Evolutionary conservation across 352 stramenopile species (phyloP).

Genomic region (Phytophthora lateralis): DNA sequence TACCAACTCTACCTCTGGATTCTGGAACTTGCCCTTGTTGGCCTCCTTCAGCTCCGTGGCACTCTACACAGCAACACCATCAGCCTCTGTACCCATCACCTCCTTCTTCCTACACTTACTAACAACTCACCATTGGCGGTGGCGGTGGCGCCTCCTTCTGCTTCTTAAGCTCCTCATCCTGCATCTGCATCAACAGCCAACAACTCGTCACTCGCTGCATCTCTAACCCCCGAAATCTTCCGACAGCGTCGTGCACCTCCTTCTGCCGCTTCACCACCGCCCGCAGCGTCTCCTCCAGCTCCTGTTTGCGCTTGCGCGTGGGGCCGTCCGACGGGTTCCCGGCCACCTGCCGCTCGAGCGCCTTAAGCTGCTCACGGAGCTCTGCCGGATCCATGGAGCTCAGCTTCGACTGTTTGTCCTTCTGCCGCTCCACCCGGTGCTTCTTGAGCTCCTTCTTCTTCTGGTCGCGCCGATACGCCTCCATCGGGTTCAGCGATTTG

Average conservation of each 20-base stretch:
- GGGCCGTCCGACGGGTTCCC: conserved; percentile 70
- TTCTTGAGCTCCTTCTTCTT: conserved; percentile 91
- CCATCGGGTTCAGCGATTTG: conserved; percentile 74
- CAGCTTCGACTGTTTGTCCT: conserved; percentile 67
- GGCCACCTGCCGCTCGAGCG: conserved; percentile 62
- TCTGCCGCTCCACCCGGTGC: conserved; percentile 60
- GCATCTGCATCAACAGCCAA: conserved; percentile 35
- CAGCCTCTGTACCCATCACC: background rate
- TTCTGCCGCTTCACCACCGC: conserved; percentile 75
- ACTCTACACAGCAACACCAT: conserved; percentile 40
- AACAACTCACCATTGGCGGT: conserved; percentile 33
- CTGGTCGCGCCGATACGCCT: conserved; percentile 74
- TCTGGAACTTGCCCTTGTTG: conserved; percentile 74
- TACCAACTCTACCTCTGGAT: conserved; percentile 52
- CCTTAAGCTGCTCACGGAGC: conserved; percentile 64
- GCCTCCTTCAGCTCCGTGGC: conserved; percentile 53
- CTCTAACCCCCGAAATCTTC: background rate
- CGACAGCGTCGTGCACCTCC: conserved; percentile 32
- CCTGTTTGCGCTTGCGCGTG: conserved; percentile 75
- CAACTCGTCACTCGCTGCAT: background rate
- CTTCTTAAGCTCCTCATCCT: conserved; percentile 47
- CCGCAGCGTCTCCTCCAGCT: conserved; percentile 76
- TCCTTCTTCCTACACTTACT: background rate
- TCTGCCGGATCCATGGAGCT: conserved; percentile 58
- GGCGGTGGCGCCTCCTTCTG: conserved; percentile 36